Conservation (phyloP, 176 grass and related monocot genomes). For the Oryza rufipogon region DNA sequence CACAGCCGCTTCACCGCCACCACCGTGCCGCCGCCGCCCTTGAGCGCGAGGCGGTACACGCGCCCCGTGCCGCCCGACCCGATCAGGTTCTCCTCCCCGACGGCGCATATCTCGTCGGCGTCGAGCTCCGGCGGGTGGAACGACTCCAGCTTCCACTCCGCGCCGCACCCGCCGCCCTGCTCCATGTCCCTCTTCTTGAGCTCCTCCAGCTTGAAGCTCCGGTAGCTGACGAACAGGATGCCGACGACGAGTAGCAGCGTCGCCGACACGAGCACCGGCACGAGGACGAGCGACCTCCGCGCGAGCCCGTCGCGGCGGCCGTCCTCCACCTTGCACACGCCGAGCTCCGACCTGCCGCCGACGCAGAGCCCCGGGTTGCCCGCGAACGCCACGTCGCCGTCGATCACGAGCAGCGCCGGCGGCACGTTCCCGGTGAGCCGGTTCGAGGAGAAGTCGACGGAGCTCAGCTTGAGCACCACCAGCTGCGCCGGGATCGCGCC, state of each 20-base stretch:
- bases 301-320: conserved; percentile 34
- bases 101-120: conserved; percentile 68
- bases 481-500: conserved; percentile 67
- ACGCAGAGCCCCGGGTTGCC: conserved; percentile 66
- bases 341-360: conserved; percentile 42
- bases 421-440: conserved; percentile 63
- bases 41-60: conserved; percentile 74
- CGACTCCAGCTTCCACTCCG: conserved; percentile 82
- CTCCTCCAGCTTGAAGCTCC: conserved; percentile 75
- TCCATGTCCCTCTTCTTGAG: conserved; percentile 50
- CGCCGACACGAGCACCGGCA: conserved; percentile 51
- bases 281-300: conserved; percentile 35
- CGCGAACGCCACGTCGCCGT: conserved; percentile 52
- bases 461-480: conserved; percentile 69
- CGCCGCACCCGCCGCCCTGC: conserved; percentile 28
- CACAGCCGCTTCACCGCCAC: conserved; percentile 88
- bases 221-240: conserved; percentile 63
- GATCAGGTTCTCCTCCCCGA: conserved; percentile 70
- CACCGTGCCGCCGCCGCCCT: conserved; percentile 44
- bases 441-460: conserved; percentile 81
- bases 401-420: conserved; percentile 57
- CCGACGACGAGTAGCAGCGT: conserved; percentile 58
- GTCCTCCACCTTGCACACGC: conserved; percentile 50
- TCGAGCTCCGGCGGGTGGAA: conserved; percentile 81
- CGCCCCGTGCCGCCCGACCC: conserved; percentile 73